Conservation (phyloP, 2,329 filamentous ascomycete species). For the Xylariaceae sp. region DNA sequence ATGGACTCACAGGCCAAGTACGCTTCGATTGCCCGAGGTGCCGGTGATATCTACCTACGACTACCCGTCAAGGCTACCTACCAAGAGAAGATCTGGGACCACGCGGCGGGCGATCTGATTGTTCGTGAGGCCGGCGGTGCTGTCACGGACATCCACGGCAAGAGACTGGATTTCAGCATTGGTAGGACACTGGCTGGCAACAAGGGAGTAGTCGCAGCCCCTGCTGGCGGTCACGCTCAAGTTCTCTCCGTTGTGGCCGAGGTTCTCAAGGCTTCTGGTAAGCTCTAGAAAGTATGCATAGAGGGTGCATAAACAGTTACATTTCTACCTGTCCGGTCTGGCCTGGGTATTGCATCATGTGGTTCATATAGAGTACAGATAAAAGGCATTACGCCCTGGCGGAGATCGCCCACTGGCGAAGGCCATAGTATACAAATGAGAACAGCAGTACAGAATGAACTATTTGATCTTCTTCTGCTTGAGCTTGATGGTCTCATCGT, state of each 20-base stretch:
- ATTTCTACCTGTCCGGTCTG: conserved; percentile 21
- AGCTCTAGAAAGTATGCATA: conserved; percentile 32
- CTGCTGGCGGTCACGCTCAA: conserved; percentile 66
- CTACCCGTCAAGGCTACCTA: conserved; percentile 83
- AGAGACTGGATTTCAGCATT: conserved; percentile 77
- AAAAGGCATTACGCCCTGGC: conserved; percentile 4
- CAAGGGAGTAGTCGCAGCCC: conserved; percentile 90
- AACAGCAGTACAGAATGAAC: conserved; percentile 11
- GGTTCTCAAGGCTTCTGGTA: conserved; percentile 61
- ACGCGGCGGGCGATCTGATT: conserved; percentile 90
- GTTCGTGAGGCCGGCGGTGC: conserved; percentile 89
- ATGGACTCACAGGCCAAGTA: conserved; percentile 99
- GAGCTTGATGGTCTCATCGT: conserved; percentile 94
- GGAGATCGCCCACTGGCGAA: conserved; percentile 5
- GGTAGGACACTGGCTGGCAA: conserved; percentile 85
- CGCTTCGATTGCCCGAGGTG: conserved; percentile 87
- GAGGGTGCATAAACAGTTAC: conserved; percentile 24
- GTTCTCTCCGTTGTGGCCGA: conserved; percentile 80
- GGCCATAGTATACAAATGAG: conserved; percentile 3
- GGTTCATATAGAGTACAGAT: conserved; percentile 23
- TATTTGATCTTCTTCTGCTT: conserved; percentile 98
- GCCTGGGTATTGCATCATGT: conserved; percentile 25
- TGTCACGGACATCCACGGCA: conserved; percentile 85
- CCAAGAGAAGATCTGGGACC: conserved; percentile 99
- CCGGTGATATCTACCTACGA: conserved; percentile 90